These are phyloP conservation scores for Syzygium oleosum DNA, from an alignment of 345 rosid genomes.

Conservation along the genomic window DNA sequence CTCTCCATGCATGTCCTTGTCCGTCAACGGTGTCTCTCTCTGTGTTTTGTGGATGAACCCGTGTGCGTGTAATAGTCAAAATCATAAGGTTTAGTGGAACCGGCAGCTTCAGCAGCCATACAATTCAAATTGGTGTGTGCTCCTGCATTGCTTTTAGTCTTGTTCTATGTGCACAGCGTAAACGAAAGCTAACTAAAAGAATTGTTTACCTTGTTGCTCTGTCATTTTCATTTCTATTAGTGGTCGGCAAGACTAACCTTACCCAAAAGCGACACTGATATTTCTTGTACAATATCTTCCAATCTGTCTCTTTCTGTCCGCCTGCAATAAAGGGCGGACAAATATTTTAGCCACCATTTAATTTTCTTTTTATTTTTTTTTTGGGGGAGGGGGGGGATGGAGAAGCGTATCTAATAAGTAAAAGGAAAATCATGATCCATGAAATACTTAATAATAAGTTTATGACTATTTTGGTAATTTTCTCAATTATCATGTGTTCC, in stretches of 20 bases:
- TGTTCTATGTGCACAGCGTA: no score
- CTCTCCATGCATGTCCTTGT: background rate
- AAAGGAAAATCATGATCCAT: background rate
- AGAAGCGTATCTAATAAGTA: background rate
- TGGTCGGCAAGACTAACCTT: background rate
- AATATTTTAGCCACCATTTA: background rate
- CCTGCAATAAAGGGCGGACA: background rate
- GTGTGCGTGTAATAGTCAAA: background rate
- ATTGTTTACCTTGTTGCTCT: background rate
- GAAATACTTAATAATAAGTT: background rate
- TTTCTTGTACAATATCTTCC: background rate
- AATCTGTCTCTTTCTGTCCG: background rate
- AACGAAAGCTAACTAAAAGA: background rate
- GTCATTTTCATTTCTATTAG: background rate
- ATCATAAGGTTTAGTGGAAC: background rate
- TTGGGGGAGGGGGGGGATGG: background rate
- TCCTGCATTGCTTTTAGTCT: no score
- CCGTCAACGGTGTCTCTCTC: background rate
- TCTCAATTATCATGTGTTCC: background rate
- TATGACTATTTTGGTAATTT: no score
- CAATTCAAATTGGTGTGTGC: background rate
- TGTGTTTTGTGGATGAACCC: background rate
- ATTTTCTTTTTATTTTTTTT: background rate
- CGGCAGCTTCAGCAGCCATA: background rate
- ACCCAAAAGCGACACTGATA: background rate